Evolutionary conservation across 768 basidiomycete species (phyloP).

Genomic region (Pulveroboletus sp.): DNA sequence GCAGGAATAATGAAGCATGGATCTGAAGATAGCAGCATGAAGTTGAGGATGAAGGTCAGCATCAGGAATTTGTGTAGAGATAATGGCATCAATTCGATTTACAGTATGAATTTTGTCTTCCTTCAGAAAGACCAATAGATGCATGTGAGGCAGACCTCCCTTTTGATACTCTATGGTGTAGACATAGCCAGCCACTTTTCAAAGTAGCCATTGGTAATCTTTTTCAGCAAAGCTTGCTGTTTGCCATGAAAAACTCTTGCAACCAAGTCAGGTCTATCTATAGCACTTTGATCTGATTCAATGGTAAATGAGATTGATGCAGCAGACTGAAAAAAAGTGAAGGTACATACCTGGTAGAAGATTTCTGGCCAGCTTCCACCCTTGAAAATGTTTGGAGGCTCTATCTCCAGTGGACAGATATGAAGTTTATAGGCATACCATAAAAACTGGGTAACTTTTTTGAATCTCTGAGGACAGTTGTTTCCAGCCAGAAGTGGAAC

Average conservation of each 20-base stretch:
- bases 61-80: neutral
- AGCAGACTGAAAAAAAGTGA: no score
- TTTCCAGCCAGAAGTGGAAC: no score
- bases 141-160: conserved; percentile 47
- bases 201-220: conserved; percentile 34
- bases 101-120: no score
- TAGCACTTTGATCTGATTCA: conserved; percentile 31
- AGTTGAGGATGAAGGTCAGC: neutral
- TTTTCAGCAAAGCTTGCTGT: conserved; percentile 32
- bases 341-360: conserved; percentile 31
- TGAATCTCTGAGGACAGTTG: no score
- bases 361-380: conserved; percentile 7
- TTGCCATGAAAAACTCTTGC: conserved; percentile 42
- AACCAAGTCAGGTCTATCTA: conserved; percentile 47
- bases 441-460: no score
- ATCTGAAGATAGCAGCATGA: no score
- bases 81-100: no score
- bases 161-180: conserved; percentile 59
- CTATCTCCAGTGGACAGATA: no score
- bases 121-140: neutral
- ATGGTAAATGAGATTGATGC: no score
- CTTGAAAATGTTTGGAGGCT: no score
- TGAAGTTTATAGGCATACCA: no score
- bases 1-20: no score
- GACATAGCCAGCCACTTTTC: conserved; percentile 41